A percentile compares a stretch with the other conserved stretches of the same genome.
phyloP scores from a whole-genome alignment of 1,139 yeast species.

The Schwanniomyces etchellsii region DNA sequence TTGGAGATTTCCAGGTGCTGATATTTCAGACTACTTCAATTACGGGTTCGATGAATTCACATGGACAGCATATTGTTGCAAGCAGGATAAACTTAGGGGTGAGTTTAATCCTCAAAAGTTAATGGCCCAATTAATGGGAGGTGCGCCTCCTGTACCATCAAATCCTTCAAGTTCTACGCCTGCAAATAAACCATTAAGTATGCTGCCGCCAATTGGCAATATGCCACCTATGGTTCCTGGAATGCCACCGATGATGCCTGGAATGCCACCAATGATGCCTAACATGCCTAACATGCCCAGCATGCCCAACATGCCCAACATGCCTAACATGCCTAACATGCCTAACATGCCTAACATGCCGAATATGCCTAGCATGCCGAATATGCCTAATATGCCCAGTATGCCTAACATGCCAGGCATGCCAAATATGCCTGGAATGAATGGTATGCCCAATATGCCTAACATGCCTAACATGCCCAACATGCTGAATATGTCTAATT shows the following conservation, averaged over 20 bases:
- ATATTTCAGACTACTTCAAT: slow-evolving; percentile 87
- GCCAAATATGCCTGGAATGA: slow-evolving; percentile 8
- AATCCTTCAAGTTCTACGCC: slow-evolving; percentile 6
- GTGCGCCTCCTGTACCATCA: slow-evolving; percentile 5
- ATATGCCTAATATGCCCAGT: slow-evolving; percentile 12
- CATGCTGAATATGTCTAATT: slow-evolving; percentile 10
- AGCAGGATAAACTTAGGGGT: slow-evolving; percentile 77
- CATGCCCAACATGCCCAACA: slow-evolving; percentile 9
- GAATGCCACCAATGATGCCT: slow-evolving; percentile 18
- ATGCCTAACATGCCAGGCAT: slow-evolving; percentile 12
- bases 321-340: slow-evolving; percentile 12
- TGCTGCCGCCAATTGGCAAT: slow-evolving; percentile 19
- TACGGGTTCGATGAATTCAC: slow-evolving; percentile 95
- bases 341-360: slow-evolving; percentile 12
- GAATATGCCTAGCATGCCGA: slow-evolving; percentile 10
- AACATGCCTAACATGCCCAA: slow-evolving; percentile 11
- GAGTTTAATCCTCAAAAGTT: slow-evolving; percentile 65
- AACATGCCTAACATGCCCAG: slow-evolving; percentile 11
- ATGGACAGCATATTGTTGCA: slow-evolving; percentile 89
- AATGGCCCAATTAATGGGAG: slow-evolving; percentile 39
- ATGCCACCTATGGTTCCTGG: slow-evolving; percentile 19
- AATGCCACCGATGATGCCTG: slow-evolving; percentile 19
- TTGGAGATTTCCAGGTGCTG: slow-evolving; percentile 98
- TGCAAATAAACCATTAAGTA: slow-evolving; percentile 8
- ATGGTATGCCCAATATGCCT: slow-evolving; percentile 10